Evolutionary conservation across 2,329 filamentous ascomycete species (phyloP).

Genomic region (Verticillium nonalfalfae): DNA sequence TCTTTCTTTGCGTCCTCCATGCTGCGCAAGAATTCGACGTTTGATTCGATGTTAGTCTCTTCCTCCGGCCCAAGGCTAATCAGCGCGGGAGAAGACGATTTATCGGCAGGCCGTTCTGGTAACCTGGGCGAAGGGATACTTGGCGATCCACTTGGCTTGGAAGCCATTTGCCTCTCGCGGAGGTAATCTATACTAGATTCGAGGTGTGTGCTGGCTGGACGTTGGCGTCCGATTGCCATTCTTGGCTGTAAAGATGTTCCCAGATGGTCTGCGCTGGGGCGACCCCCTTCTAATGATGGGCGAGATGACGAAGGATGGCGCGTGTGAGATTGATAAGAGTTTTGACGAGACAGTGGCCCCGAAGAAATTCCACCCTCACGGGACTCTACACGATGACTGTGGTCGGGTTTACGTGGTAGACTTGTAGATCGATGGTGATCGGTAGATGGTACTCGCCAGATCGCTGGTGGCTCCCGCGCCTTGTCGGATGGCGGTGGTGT

Average conservation of each 20-base stretch:
- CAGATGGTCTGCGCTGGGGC: constrained; percentile 58
- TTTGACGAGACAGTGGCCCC: constrained; percentile 1
- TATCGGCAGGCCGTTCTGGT: constrained; percentile 26
- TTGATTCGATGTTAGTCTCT: constrained; percentile 66
- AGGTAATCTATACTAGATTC: constrained; percentile 79
- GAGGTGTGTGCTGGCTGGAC: constrained; percentile 77
- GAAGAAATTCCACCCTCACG: neutral
- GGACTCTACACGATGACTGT: constrained; percentile 17
- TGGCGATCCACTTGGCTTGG: constrained; percentile 30
- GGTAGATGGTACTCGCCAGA: constrained; percentile 13
- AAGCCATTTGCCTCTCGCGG: constrained; percentile 63
- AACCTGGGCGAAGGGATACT: constrained; percentile 24
- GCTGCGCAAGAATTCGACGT: constrained; percentile 75
- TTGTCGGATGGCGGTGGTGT: constrained; percentile 47
- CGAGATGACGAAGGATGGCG: constrained; percentile 46
- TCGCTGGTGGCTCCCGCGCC: constrained; percentile 26
- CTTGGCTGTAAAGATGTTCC: constrained; percentile 29
- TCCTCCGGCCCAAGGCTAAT: constrained; percentile 35
- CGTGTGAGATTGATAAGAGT: constrained; percentile 10
- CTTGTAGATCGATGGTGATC: constrained; percentile 20
- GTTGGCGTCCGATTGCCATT: constrained; percentile 48
- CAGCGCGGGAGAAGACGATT: constrained; percentile 31
- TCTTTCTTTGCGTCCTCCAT: constrained; percentile 62
- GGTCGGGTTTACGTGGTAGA: constrained; percentile 17
- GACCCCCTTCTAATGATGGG: constrained; percentile 64